These are phyloP conservation scores for Mycena chlorophos DNA, from an alignment of 768 basidiomycete genomes.

Conservation along the genomic window DNA sequence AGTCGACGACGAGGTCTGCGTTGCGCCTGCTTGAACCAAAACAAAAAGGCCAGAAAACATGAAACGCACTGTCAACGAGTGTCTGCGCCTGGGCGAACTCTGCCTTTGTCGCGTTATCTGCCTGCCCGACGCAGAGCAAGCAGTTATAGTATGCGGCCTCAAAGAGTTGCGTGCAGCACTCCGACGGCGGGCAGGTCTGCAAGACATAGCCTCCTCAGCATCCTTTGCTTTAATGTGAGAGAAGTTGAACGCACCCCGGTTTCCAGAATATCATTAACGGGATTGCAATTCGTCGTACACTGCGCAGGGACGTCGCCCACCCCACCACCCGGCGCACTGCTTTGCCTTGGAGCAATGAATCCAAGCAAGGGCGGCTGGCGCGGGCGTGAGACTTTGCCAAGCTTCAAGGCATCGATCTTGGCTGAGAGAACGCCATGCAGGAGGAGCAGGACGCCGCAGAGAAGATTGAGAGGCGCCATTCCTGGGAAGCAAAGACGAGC, in stretches of 20 bases:
- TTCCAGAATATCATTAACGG: conserved; percentile 25
- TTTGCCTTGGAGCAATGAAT: not conserved
- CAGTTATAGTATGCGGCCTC: conserved; percentile 43
- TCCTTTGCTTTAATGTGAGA: not conserved
- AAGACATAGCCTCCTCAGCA: not conserved
- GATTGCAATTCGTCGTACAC: conserved; percentile 34
- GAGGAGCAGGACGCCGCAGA: too few species aligned
- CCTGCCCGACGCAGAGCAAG: conserved; percentile 38
- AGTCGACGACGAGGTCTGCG: conserved; percentile 11
- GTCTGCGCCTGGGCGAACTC: conserved; percentile 34
- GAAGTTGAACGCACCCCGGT: conserved; percentile 1
- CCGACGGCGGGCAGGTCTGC: conserved; percentile 29
- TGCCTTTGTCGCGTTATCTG: conserved; percentile 24
- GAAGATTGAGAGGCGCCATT: too few species aligned
- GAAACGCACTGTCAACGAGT: conserved; percentile 37
- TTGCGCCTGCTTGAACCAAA: not conserved
- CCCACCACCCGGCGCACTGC: conserved; percentile 28
- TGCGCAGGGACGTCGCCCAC: conserved; percentile 28
- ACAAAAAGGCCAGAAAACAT: not conserved
- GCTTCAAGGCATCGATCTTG: not conserved
- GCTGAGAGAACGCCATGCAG: too few species aligned
- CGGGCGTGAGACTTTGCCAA: not conserved
- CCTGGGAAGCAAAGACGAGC: too few species aligned
- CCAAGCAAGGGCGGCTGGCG: not conserved
- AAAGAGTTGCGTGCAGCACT: conserved; percentile 44